These are phyloP conservation scores for Vitis labrusca DNA, from an alignment of 164 flowering plant species.

Conservation along the genomic window DNA sequence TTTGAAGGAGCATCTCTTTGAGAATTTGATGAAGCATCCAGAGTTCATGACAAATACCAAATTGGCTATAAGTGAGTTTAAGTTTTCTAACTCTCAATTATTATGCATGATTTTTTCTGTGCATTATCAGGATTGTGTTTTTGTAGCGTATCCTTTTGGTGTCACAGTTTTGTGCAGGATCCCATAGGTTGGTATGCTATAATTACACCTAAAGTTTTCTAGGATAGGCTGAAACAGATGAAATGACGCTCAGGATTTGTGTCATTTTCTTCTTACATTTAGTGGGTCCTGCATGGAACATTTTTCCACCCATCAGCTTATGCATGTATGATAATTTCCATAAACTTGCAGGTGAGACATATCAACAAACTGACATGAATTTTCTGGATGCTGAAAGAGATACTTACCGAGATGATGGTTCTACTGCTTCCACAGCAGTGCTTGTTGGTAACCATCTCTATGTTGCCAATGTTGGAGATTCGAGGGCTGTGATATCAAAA, in stretches of 20 bases:
- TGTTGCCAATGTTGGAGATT: conserved; percentile 99
- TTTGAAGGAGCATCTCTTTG: conserved; percentile 85
- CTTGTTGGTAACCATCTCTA: conserved; percentile 84
- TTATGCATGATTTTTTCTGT: not conserved
- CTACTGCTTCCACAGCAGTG: conserved; percentile 96
- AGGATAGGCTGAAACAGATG: not conserved
- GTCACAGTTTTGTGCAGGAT: conserved; percentile 1
- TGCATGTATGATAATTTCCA: conserved; percentile 15
- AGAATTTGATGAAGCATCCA: conserved; percentile 91
- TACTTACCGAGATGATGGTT: conserved; percentile 91
- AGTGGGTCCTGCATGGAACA: conserved; percentile 6
- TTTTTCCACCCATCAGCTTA: not conserved
- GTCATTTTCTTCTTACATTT: not conserved
- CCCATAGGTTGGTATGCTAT: not conserved
- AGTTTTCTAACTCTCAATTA: conserved; percentile 6
- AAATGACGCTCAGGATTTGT: not conserved
- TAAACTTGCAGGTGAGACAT: conserved; percentile 73
- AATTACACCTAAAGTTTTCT: not conserved
- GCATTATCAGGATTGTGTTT: not conserved
- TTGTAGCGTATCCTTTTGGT: not conserved
- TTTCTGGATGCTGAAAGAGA: conserved; percentile 88
- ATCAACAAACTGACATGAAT: conserved; percentile 70
- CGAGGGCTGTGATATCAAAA: conserved; percentile 86
- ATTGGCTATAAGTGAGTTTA: conserved; percentile 79
- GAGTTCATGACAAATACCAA: conserved; percentile 71